Evolutionary conservation across 257 asterid genomes (phyloP).

Genomic region (Plectranthus barbatus): DNA sequence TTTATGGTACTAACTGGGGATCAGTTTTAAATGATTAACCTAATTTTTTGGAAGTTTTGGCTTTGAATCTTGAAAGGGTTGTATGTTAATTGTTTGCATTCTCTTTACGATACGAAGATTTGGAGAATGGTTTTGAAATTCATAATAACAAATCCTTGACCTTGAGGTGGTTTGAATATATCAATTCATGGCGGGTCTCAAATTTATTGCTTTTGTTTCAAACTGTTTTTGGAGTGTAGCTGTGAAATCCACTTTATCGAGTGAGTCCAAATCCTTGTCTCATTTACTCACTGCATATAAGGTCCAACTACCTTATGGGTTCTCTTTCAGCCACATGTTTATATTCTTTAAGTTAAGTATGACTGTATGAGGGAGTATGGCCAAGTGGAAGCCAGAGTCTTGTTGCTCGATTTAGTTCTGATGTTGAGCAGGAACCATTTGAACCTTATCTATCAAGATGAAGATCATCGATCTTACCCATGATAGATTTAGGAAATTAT

Average conservation of each 20-base stretch:
- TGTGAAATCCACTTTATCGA: neutral
- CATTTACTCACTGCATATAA: neutral
- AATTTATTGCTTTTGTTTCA: neutral
- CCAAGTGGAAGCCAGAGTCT: neutral
- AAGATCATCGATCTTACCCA: neutral
- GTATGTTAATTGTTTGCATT: neutral
- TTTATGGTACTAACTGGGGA: neutral
- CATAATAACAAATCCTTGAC: neutral
- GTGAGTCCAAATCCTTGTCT: neutral
- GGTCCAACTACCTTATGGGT: neutral
- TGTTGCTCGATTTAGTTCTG: neutral
- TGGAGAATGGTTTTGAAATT: neutral
- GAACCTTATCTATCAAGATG: neutral
- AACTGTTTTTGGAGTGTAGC: neutral
- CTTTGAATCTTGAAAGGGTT: neutral
- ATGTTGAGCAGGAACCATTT: neutral
- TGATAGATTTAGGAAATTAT: neutral
- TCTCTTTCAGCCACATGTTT: neutral
- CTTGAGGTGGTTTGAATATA: neutral
- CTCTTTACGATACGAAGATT: neutral
- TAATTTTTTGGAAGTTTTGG: neutral
- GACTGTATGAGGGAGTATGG: neutral
- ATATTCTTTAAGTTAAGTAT: neutral
- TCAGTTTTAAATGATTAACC: constrained; percentile 1
- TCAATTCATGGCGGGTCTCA: neutral